Conservation (phyloP, 192 early-diverging fungal genomes). For the Dispira parvispora region DNA sequence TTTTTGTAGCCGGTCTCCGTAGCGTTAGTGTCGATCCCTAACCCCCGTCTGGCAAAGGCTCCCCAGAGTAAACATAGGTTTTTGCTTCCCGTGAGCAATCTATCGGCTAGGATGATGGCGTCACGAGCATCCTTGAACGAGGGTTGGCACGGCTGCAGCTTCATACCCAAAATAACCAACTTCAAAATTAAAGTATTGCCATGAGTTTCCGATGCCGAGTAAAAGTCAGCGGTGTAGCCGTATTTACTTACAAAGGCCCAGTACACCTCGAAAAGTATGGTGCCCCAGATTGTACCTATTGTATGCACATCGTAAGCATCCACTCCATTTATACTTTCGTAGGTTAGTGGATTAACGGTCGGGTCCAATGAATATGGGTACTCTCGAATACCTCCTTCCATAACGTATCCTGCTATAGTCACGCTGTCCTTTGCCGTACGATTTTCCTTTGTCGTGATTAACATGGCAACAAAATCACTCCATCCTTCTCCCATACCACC, state of each 20-base stretch:
- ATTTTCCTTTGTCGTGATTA: constrained; percentile 19
- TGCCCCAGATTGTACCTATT: constrained; percentile 43
- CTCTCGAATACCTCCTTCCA: constrained; percentile 7
- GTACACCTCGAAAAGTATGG: constrained; percentile 38
- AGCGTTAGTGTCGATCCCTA: constrained; percentile 46
- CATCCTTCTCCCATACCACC: constrained; percentile 94
- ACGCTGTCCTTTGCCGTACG: background rate
- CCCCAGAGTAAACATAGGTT: constrained; percentile 54
- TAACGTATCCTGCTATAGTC: background rate
- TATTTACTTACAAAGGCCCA: constrained; percentile 34
- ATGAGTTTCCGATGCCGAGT: constrained; percentile 19
- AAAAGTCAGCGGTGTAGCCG: constrained; percentile 16
- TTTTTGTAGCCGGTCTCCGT: background rate
- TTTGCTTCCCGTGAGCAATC: constrained; percentile 38
- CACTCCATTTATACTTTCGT: constrained; percentile 47
- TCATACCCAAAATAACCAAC: constrained; percentile 58
- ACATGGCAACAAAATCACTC: constrained; percentile 77
- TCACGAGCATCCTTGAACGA: constrained; percentile 54
- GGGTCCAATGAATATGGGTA: constrained; percentile 38
- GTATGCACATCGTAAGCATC: constrained; percentile 31
- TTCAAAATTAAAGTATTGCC: constrained; percentile 56
- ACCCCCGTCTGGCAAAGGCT: constrained; percentile 77
- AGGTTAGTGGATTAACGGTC: constrained; percentile 64
- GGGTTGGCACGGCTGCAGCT: constrained; percentile 60
- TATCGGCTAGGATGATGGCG: constrained; percentile 50